phyloP scores from a whole-genome alignment of 73 alveolate genomes.

The Tetrahymena borealis region DNA sequence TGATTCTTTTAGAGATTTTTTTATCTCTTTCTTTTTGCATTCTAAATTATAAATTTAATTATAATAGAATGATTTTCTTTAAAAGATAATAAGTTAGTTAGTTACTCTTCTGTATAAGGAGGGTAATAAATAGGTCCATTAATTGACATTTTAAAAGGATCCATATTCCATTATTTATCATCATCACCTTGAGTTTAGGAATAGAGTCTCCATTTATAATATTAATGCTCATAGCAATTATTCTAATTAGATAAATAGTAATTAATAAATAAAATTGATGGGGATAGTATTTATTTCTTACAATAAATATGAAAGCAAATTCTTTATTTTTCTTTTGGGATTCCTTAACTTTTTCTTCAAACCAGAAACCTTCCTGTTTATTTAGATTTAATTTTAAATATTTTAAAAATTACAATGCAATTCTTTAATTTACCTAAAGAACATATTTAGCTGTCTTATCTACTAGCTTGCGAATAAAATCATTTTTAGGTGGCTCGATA shows the following conservation, averaged over 20 bases:
- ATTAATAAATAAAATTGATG: not conserved
- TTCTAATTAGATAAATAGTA: not conserved
- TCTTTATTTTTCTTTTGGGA: not conserved
- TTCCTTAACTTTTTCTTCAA: not conserved
- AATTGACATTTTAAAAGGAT: constrained; percentile 15
- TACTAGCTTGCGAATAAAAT: not conserved
- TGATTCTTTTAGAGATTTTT: not conserved
- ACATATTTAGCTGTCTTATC: not conserved
- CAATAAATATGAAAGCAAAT: not conserved
- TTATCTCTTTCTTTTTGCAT: not conserved
- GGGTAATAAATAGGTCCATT: constrained; percentile 18
- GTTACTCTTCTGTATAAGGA: constrained; percentile 25
- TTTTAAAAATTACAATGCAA: not conserved
- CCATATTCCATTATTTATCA: constrained; percentile 34
- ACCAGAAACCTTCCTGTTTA: not conserved
- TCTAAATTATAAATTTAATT: not conserved
- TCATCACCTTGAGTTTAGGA: constrained; percentile 29
- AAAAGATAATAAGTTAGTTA: not conserved
- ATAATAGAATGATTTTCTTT: not conserved
- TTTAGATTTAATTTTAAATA: not conserved
- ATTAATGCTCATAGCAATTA: constrained; percentile 21
- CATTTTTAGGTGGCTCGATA: not conserved
- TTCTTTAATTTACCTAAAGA: not conserved
- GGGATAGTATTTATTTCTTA: not conserved
- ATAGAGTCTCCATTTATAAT: constrained; percentile 38